A percentile compares a stretch with the other conserved stretches of the same genome.
These are phyloP conservation scores for Debaryomyces singareniensis DNA, from an alignment of 1,139 yeast species.

Conservation along the genomic window DNA sequence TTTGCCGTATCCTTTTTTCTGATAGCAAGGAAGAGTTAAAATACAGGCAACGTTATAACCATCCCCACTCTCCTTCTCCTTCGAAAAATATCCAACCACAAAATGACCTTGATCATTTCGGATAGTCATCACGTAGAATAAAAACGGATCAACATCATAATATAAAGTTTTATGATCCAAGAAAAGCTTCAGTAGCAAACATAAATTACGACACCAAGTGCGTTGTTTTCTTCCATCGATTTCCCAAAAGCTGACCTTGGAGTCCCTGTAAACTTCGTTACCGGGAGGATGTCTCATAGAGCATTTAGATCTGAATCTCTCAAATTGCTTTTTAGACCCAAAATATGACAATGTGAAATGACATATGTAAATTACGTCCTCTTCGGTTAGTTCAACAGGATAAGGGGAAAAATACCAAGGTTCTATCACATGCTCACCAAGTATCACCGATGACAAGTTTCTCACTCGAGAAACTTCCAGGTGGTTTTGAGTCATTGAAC, in stretches of 20 bases:
- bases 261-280: conserved; percentile 91
- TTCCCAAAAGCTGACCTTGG: conserved; percentile 73
- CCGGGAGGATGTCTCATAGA: conserved; percentile 96
- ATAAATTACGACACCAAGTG: conserved; percentile 93
- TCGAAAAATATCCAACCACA: conserved; percentile 91
- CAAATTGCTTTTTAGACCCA: conserved; percentile 86
- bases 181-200: conserved; percentile 80
- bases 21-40: conserved; percentile 91
- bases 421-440: conserved; percentile 89
- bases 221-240: conserved; percentile 94
- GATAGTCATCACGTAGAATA: conserved; percentile 91
- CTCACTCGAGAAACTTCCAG: conserved; percentile 90
- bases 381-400: conserved; percentile 90
- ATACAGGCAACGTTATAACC: conserved; percentile 97
- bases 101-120: conserved; percentile 89
- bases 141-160: conserved; percentile 95
- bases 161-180: conserved; percentile 92
- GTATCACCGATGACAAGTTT: conserved; percentile 66
- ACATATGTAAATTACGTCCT: conserved; percentile 82
- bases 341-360: conserved; percentile 87
- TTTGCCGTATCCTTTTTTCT: conserved; percentile 90
- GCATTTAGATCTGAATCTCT: conserved; percentile 81
- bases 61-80: conserved; percentile 94
- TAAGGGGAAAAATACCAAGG: conserved; percentile 99
- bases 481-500: conserved; percentile 91